A percentile compares a stretch with the other conserved stretches of the same genome.
Evolutionary conservation across 2,329 filamentous ascomycete species (phyloP).

Genomic region (Domatiomyces globalis): DNA sequence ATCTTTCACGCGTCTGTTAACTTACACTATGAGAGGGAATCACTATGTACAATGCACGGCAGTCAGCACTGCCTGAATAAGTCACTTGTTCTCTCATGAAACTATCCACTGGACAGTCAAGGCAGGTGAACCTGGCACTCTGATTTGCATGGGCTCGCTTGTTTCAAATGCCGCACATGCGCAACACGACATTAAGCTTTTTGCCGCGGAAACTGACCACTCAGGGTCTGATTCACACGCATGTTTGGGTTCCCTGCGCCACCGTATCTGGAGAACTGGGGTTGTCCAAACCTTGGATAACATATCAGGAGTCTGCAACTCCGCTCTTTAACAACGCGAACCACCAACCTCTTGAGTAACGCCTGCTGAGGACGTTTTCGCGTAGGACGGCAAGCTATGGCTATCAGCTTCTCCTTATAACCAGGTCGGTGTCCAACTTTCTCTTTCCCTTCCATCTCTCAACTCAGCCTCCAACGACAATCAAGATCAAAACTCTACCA

Average conservation of each 20-base stretch:
- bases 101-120: background rate
- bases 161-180: background rate
- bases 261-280: background rate
- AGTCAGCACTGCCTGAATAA: background rate
- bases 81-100: too few species aligned
- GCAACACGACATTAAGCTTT: too few species aligned
- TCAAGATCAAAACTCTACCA: background rate
- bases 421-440: background rate
- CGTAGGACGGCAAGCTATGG: background rate
- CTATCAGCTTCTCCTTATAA: background rate
- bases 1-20: background rate
- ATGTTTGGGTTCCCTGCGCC: background rate
- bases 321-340: too few species aligned
- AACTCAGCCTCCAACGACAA: background rate
- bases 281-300: too few species aligned
- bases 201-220: too few species aligned
- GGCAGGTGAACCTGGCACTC: background rate
- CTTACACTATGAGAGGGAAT: background rate
- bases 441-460: background rate
- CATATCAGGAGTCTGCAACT: too few species aligned
- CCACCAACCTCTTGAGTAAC: too few species aligned
- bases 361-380: too few species aligned
- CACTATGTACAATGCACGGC: background rate
- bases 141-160: background rate
- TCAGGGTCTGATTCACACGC: background rate